Percentiles rank a stretch among this genome's conserved stretches.
phyloP scores from a whole-genome alignment of 1,284 basidiomycete genomes.

The Sanguinoderma infundibulare region DNA sequence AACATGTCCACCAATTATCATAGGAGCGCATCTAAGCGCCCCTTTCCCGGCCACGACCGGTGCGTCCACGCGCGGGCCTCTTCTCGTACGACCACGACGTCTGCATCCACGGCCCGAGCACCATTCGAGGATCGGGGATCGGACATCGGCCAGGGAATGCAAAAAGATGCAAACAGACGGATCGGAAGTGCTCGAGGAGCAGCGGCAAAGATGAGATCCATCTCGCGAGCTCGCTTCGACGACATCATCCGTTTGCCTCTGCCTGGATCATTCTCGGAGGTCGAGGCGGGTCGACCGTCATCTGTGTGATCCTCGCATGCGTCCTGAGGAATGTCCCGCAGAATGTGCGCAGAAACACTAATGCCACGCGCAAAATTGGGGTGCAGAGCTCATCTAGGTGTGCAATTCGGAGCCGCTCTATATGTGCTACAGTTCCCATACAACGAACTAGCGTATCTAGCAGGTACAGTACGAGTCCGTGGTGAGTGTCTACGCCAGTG shows the following conservation, averaged over 20 bases:
- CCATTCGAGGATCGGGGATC: too few species aligned
- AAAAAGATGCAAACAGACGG: background rate
- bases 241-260: constrained; percentile 2
- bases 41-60: background rate
- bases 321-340: constrained; percentile 16
- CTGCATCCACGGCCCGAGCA: background rate
- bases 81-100: too few species aligned
- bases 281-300: constrained; percentile 20
- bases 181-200: background rate
- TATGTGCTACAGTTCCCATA: constrained; percentile 14
- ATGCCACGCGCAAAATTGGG: constrained; percentile 16
- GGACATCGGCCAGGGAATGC: too few species aligned
- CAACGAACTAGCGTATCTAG: constrained; percentile 10
- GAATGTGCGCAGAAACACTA: constrained; percentile 14
- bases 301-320: constrained; percentile 21
- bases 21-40: background rate
- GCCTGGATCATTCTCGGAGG: constrained; percentile 26
- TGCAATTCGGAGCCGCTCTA: constrained; percentile 20
- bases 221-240: background rate
- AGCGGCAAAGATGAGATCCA: background rate
- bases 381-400: constrained; percentile 13
- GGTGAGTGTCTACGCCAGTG: constrained; percentile 10
- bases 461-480: constrained; percentile 17
- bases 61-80: background rate
- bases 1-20: background rate